These are phyloP conservation scores for Aspergillus calidoustus DNA, from an alignment of 2,329 filamentous ascomycete genomes.

Conservation along the genomic window DNA sequence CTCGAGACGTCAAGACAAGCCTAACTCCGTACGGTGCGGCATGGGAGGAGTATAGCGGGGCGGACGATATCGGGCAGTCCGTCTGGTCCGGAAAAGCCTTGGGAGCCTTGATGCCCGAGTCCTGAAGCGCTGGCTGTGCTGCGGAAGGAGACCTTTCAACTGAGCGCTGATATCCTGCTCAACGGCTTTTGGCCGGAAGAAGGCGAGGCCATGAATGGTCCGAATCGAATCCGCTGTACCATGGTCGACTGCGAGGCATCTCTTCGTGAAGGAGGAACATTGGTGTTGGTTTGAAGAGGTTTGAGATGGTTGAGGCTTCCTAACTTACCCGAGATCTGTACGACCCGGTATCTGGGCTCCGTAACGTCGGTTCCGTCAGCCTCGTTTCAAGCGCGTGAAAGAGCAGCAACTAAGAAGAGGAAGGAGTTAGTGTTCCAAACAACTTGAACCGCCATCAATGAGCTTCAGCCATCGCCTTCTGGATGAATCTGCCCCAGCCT, in stretches of 20 bases:
- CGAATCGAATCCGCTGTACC: not conserved
- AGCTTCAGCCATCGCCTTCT: not conserved
- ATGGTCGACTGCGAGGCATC: not conserved
- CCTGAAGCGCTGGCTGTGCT: not conserved
- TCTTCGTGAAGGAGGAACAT: not conserved
- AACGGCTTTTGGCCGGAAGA: not conserved
- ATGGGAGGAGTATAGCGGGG: conserved; percentile 18
- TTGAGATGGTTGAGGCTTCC: conserved; percentile 18
- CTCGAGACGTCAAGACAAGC: not conserved
- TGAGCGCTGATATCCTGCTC: not conserved
- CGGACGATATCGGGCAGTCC: conserved; percentile 26
- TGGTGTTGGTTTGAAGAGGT: not conserved
- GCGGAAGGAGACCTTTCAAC: not conserved
- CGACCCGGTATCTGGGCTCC: conserved; percentile 12
- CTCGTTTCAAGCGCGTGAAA: conserved; percentile 18
- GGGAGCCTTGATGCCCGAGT: conserved; percentile 11
- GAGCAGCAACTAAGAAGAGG: conserved; percentile 9
- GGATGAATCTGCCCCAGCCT: not conserved
- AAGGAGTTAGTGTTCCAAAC: conserved; percentile 16
- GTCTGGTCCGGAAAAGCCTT: conserved; percentile 26
- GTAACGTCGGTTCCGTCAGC: conserved; percentile 23
- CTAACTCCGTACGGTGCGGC: not conserved
- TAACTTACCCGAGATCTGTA: conserved; percentile 32
- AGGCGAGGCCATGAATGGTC: not conserved
- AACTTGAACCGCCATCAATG: conserved; percentile 3